These are phyloP conservation scores for Boletus sp. DNA, from an alignment of 768 basidiomycete genomes.

Conservation along the genomic window DNA sequence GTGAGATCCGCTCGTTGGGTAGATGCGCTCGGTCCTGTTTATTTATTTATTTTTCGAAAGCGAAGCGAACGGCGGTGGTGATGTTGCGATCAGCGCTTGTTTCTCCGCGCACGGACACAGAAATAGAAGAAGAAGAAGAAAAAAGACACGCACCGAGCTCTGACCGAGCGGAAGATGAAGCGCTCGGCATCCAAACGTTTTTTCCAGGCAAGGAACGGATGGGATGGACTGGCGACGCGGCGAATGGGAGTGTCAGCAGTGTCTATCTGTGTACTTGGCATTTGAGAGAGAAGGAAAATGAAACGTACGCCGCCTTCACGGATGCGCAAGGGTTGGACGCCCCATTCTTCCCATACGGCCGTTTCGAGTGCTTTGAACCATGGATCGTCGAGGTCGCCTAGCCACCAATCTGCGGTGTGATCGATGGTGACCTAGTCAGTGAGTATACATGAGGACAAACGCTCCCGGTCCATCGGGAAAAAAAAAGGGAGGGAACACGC, in stretches of 20 bases:
- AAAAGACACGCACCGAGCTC: constrained; percentile 57
- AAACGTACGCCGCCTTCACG: constrained; percentile 85
- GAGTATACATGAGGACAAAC: not conserved
- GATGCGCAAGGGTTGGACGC: constrained; percentile 77
- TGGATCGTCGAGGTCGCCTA: constrained; percentile 77
- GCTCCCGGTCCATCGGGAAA: not conserved
- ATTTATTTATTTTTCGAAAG: not conserved
- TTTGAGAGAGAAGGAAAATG: not conserved
- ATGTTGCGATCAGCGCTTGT: not conserved
- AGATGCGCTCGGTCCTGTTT: constrained; percentile 82
- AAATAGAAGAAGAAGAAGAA: no score
- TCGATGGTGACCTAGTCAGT: constrained; percentile 63
- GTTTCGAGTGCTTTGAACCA: constrained; percentile 86
- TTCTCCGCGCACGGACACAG: not conserved
- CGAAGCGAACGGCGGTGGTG: constrained; percentile 22
- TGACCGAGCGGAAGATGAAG: constrained; percentile 95
- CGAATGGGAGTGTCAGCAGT: not conserved
- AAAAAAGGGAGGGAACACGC: not conserved
- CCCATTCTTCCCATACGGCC: constrained; percentile 87
- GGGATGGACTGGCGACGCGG: constrained; percentile 70
- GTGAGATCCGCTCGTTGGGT: constrained; percentile 87
- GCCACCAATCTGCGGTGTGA: constrained; percentile 94
- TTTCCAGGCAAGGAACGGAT: constrained; percentile 90
- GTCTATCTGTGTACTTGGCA: not conserved
- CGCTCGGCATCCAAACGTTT: constrained; percentile 83